Base-by-base conservation (phyloP, 225 moss, liverwort and hornwort genomes). In the Pseudisothecium myosuroides region DNA sequence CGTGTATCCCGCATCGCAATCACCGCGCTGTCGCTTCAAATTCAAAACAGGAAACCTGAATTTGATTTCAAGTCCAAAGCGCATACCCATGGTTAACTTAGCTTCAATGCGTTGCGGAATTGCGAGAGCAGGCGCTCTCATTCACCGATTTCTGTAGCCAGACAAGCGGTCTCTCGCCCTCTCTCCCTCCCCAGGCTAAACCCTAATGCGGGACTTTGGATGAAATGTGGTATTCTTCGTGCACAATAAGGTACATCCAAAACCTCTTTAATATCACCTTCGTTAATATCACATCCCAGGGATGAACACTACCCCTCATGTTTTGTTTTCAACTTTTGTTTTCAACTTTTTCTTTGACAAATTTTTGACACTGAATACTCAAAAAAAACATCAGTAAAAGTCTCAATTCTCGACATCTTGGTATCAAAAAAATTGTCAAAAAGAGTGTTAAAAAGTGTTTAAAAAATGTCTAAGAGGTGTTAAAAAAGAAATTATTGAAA, bases 1-100 rank as follows among this genome's bases (percentile, higher is more conserved):
- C 86, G 71, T 76, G 87, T 78, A 54, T 61, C 73, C 74, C 87
- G 80, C 92, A 89, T 87, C 52, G 66, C 61, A 43, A 92, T 86
- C 82, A 63, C 49, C 43, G 49, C 76, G 19, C 61, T 34, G 66
- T 84, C 31, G 34, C 56, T 87, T 64, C 36, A 61, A 26, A 60
- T 60, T 34, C 17, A 41, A 41, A n/a, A 78, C 14, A 31, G 39
- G 28, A 41, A 39, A 54, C 24, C 36, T 13, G 1, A 10, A 49
- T 36, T 73, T 26, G 32, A 54, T 45, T 59, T 39, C 39, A 59
- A 20, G 34, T 55, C 18, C 17, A 39, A 14, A 58, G 37, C 31
- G 69, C 55, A 19, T 43, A 62, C 56, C 47, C 59, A 13, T 24
- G 39, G 36, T 17, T 37, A 55, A 71, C 54, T 47, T 69, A 55